Evolutionary conservation across 768 basidiomycete genomes (phyloP).

Genomic region (Kwoniella sp.): DNA sequence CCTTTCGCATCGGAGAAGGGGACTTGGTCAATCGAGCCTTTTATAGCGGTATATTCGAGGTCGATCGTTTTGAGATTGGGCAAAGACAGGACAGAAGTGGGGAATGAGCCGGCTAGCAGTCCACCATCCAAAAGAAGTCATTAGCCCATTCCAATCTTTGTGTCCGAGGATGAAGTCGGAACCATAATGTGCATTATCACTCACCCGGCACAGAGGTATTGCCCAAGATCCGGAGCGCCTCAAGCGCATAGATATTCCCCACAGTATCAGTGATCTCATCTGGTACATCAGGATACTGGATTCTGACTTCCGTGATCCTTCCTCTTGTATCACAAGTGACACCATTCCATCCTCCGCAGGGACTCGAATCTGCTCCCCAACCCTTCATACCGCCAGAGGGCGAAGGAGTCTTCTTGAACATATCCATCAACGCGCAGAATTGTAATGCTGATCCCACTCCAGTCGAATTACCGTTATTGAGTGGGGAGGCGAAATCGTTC

Average conservation of each 20-base stretch:
- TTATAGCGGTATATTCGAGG: slow-evolving; percentile 51
- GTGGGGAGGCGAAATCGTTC: slow-evolving; percentile 47
- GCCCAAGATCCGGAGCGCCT: slow-evolving; percentile 48
- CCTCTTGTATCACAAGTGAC: slow-evolving; percentile 50
- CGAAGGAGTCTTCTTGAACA: slow-evolving; percentile 31
- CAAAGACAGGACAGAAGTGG: slow-evolving; percentile 37
- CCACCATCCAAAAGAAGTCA: slow-evolving; percentile 7
- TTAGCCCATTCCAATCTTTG: not conserved
- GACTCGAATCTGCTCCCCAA: slow-evolving; percentile 42
- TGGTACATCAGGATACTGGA: slow-evolving; percentile 54
- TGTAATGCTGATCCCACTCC: slow-evolving; percentile 54
- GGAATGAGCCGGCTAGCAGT: slow-evolving; percentile 47
- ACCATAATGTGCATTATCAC: slow-evolving; percentile 16
- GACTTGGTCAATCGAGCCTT: slow-evolving; percentile 38
- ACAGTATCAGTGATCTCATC: slow-evolving; percentile 39
- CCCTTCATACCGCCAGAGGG: slow-evolving; percentile 22
- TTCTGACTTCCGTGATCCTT: slow-evolving; percentile 45
- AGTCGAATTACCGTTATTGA: slow-evolving; percentile 42
- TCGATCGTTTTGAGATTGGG: slow-evolving; percentile 49
- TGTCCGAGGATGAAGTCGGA: too few species aligned
- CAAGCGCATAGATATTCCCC: slow-evolving; percentile 48
- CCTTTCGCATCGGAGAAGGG: slow-evolving; percentile 26
- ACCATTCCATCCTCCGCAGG: slow-evolving; percentile 54
- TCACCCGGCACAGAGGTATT: slow-evolving; percentile 51
- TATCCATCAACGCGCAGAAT: slow-evolving; percentile 53